Conservation (phyloP, 768 basidiomycete genomes). For the Hydnomerulius pinastri region DNA sequence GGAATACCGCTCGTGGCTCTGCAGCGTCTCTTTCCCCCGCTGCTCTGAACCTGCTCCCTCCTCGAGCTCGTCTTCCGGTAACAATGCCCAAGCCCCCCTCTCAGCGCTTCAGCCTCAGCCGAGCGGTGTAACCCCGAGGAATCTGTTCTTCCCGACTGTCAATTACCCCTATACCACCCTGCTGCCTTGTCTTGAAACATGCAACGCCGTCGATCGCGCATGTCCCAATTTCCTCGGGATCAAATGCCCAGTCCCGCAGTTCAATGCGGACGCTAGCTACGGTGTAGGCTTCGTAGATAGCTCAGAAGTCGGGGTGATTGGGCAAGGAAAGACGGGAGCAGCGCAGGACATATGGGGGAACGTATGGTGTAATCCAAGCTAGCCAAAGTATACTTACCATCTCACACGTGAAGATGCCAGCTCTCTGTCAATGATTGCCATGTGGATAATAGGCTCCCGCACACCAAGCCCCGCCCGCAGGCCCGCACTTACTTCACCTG, state of each 20-base stretch:
- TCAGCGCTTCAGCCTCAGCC: slow-evolving; percentile 53
- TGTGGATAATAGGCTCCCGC: no score
- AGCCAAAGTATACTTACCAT: no score
- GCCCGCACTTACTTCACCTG: no score
- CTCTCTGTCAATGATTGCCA: no score
- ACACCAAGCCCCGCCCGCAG: no score
- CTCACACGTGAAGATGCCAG: no score
- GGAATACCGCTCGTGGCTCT: slow-evolving; percentile 79
- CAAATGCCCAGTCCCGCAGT: slow-evolving; percentile 59
- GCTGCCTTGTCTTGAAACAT: slow-evolving; percentile 79
- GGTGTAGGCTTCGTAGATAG: slow-evolving; percentile 76
- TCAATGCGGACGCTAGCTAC: slow-evolving; percentile 70
- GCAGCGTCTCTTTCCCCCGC: slow-evolving; percentile 70
- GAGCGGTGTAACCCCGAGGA: slow-evolving; percentile 44
- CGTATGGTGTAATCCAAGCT: slow-evolving; percentile 67
- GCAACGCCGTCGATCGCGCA: slow-evolving; percentile 69
- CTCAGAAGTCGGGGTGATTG: slow-evolving; percentile 44
- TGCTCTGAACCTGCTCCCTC: slow-evolving; percentile 58
- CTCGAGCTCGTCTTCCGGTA: slow-evolving; percentile 23
- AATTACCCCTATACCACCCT: slow-evolving; percentile 55
- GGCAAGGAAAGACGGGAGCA: slow-evolving; percentile 51
- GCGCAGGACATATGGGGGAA: slow-evolving; percentile 73
- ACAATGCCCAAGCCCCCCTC: slow-evolving; percentile 36
- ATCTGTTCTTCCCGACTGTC: slow-evolving; percentile 48
- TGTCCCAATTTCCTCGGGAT: slow-evolving; percentile 77